These are phyloP conservation scores for Platanthera guangdongensis DNA, from an alignment of 106 monocot species.

Conservation along the genomic window DNA sequence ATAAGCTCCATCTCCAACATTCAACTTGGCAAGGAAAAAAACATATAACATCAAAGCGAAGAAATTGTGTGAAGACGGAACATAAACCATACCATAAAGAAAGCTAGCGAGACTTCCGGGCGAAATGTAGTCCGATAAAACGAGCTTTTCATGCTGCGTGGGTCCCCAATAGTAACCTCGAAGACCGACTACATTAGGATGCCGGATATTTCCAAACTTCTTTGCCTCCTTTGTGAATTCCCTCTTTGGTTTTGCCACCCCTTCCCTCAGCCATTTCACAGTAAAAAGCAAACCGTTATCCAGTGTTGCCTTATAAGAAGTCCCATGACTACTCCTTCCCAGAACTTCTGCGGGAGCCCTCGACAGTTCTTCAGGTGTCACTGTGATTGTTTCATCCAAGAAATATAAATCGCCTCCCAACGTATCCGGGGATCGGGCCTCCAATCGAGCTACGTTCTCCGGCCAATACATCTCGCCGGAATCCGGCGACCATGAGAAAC, in stretches of 20 bases:
- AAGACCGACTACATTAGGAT: conserved; percentile 88
- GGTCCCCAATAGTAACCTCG: conserved; percentile 97
- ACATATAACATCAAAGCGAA: too few species aligned
- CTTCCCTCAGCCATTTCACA: conserved; percentile 95
- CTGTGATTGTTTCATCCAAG: conserved; percentile 81
- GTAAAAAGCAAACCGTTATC: conserved; percentile 88
- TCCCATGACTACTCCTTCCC: conserved; percentile 96
- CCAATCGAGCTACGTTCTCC: conserved; percentile 50
- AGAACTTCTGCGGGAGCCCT: conserved; percentile 87
- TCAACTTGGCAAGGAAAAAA: too few species aligned
- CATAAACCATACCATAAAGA: conserved; percentile 66
- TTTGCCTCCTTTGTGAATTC: conserved; percentile 89
- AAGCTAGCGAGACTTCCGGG: conserved; percentile 94
- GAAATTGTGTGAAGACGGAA: background rate
- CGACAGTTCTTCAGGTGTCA: conserved; percentile 86
- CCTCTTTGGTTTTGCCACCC: conserved; percentile 89
- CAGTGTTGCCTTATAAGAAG: conserved; percentile 81
- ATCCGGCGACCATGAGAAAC: conserved; percentile 84
- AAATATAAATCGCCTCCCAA: conserved; percentile 83
- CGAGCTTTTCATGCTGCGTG: conserved; percentile 87
- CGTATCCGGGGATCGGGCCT: conserved; percentile 65
- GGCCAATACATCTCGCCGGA: conserved; percentile 46
- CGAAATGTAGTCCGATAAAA: conserved; percentile 77
- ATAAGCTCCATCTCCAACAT: too few species aligned
- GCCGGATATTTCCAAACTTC: conserved; percentile 89